Conservation (phyloP, 345 rosid species). For the Gossypium ekmanianum region DNA sequence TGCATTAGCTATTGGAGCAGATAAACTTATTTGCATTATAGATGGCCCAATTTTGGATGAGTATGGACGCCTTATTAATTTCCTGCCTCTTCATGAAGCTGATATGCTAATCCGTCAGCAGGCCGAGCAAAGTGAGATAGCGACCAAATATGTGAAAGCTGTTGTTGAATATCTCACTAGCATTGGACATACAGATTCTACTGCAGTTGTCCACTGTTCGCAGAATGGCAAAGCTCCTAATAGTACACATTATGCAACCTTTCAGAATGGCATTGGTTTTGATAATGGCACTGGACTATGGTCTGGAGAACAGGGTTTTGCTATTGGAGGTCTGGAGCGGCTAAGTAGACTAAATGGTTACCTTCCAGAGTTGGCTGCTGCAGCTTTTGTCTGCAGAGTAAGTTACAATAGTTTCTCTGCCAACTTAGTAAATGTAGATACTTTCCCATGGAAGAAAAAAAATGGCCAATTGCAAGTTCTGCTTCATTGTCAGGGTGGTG, state of each 20-base stretch:
- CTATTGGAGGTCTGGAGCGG: constrained; percentile 87
- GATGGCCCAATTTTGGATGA: constrained; percentile 89
- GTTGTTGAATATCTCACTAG: constrained; percentile 46
- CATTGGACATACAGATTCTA: constrained; percentile 38
- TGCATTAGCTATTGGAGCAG: constrained; percentile 92
- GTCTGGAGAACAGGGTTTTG: constrained; percentile 93
- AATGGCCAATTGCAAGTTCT: constrained; percentile 12
- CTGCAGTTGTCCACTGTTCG: constrained; percentile 34
- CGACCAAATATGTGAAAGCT: constrained; percentile 86
- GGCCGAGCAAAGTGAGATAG: constrained; percentile 85
- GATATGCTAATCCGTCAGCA: constrained; percentile 75
- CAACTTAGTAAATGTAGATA: neutral
- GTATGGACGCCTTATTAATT: constrained; percentile 72
- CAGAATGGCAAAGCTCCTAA: constrained; percentile 39
- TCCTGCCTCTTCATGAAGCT: constrained; percentile 88
- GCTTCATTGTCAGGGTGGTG: constrained; percentile 70
- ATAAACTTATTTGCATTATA: constrained; percentile 84
- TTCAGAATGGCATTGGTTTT: constrained; percentile 89
- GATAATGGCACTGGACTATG: constrained; percentile 67
- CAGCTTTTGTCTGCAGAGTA: constrained; percentile 93
- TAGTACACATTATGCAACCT: constrained; percentile 39
- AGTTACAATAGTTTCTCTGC: constrained; percentile 21
- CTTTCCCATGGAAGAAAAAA: neutral
- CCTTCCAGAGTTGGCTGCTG: constrained; percentile 90
- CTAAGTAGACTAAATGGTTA: constrained; percentile 72